Evolutionary conservation across 352 stramenopile genomes (phyloP), one percentile per base, ranked within the genome.

Genomic region (Phytopythium litorale): DNA sequence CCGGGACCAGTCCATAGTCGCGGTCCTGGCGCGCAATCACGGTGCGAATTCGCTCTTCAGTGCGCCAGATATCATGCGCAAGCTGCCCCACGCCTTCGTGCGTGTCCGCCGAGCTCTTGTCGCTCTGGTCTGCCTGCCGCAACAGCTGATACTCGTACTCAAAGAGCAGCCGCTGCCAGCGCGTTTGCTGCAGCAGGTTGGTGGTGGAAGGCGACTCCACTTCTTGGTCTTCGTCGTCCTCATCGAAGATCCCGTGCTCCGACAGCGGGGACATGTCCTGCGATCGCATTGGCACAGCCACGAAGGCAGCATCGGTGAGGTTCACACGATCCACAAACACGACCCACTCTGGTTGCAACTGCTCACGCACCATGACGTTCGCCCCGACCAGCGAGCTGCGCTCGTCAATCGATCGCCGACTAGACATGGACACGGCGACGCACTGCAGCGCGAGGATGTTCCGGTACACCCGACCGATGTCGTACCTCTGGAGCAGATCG

Each of bases 401-500:
- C 32, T 91, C 82, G 61, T 95, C 82, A 56, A 92, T 91, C 4
- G 87, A 92, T 21, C 87, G 78, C 5, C 85, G 81, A 52, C 82
- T 84, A 3, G 84, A 93, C 32, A 93, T 75, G n/a, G 75, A 77
- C 32, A 93, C 75, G 0, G 82, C 82, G 54, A 89, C 82, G 3
- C 63, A 69, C 43, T 95, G 84, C n/a, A 95, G 60, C 15, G 84
- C 74, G 4, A 93, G 67, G 18, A 95, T 87, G 63, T 91, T 92
- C 53, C 73, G 79, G 46, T 92, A 95, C 11, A 95, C 87, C 87
- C 86, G 87, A 35, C 84, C 79, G 37, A 92, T 77, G 49, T 91
- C 71, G 4, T 65, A 70, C 33, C 63, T 52, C 28, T 85, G 62
- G 16, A 95, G 70, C 40, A 93, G 67, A 55, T 95, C 86, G 52